phyloP scores from a whole-genome alignment of 2,329 filamentous ascomycete species.

The Diaporthe sp. region DNA sequence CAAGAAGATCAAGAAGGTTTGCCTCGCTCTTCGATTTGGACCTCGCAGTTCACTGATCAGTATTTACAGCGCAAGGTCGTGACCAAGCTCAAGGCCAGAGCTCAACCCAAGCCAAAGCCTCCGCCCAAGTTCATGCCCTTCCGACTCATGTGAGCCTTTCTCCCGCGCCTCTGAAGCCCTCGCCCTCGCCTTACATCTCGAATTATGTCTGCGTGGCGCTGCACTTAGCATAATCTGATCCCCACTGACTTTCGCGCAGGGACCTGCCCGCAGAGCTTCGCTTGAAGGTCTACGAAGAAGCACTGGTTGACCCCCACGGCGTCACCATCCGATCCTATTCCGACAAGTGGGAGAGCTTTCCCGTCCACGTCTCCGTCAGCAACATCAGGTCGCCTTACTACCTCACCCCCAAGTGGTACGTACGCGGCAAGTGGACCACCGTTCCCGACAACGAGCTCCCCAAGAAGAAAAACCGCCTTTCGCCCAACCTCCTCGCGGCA shows the following conservation, averaged over 20 bases:
- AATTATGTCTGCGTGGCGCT: not conserved
- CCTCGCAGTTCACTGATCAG: not conserved
- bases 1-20: slow-evolving; percentile 14
- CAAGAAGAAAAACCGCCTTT: not conserved
- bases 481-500: slow-evolving; percentile 7
- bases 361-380: not conserved
- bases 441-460: not conserved
- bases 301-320: slow-evolving; percentile 6
- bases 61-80: not conserved
- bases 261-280: slow-evolving; percentile 12
- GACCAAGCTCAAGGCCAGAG: not conserved
- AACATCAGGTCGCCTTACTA: not conserved
- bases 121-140: slow-evolving; percentile 15
- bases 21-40: not conserved
- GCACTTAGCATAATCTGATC: not conserved
- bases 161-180: too few relatives aligned
- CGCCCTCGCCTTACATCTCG: not conserved
- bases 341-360: not conserved
- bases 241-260: not conserved
- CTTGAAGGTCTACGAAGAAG: slow-evolving; percentile 10
- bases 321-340: not conserved
- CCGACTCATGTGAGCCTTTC: slow-evolving; percentile 19
- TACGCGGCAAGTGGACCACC: not conserved
- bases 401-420: not conserved
- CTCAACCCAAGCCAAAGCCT: not conserved